Base-by-base conservation (phyloP, 305 asterid species). In the Fraxinus velutina region DNA sequence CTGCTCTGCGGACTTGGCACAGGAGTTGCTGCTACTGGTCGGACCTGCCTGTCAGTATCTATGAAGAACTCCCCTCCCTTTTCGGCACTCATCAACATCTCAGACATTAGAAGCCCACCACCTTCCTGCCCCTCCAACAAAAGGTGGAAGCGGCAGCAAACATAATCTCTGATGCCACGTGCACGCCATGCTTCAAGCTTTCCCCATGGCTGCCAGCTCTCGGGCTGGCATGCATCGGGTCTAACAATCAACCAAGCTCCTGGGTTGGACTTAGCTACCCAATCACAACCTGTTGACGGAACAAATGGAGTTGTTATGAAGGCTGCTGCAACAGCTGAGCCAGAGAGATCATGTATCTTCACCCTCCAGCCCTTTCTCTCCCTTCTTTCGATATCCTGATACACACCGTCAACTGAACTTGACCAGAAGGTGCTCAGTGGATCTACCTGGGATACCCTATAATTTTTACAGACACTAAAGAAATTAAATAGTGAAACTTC, bases 171-270 rank as follows among this genome's bases (percentile, higher is more conserved):
- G 73, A 89, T 75, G 68, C 96, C 97, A 75, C 93, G 90, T 79
- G 93, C 97, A 1, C 97, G 96, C 98, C 98, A 94, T 10, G 97
- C 98, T 83, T 94, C 98, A 5, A 94, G 97, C 88, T 93, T 94
- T 81, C 97, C 98, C 98, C 98, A 94, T 15, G 97, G 98, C 85
- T 90, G 97, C 98, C 97, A 93, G 88, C 97, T 89, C 79, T 90
- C 94, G 0, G 93, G 89, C 82, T 92, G 85, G 89, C 91, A 87
- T 32, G 92, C 83, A 78, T 94, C 96, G 1, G 97, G 97, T 2
- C 92, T 92, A 84, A 93, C 98, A 2, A 94, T 94, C 88, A 94
- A 73, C 98, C 98, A 94, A 85, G 98, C 97, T 86, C 98, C 97
- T 29, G 98, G 97, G 90, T 94, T 94, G 87, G 98, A 94, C 83